Percentiles rank a stretch among this genome's conserved stretches.
These are phyloP conservation scores for Plenodomus biglobosus DNA, from an alignment of 2,329 filamentous ascomycete species.

Conservation along the genomic window DNA sequence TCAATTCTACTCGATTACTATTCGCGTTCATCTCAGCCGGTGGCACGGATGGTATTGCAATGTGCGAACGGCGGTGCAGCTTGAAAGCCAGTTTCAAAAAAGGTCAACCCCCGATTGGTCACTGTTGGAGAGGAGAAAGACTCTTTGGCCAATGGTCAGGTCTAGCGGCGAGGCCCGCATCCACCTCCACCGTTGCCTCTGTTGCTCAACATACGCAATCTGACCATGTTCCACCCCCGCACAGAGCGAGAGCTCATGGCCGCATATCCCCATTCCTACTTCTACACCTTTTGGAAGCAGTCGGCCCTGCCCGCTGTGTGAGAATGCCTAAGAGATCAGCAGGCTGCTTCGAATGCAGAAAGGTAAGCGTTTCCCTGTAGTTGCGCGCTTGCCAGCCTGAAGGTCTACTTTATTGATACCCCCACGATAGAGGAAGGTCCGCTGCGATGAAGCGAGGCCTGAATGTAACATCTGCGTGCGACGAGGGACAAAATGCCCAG, in stretches of 20 bases:
- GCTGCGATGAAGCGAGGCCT: slow-evolving; percentile 41
- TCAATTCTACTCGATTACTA: neutral
- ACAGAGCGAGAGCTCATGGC: neutral
- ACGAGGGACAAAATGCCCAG: slow-evolving; percentile 41
- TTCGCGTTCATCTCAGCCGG: neutral
- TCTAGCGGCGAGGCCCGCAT: slow-evolving; percentile 6
- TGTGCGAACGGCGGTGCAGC: slow-evolving; percentile 7
- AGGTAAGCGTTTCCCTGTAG: slow-evolving; percentile 16
- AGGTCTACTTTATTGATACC: neutral
- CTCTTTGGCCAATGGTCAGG: slow-evolving; percentile 12
- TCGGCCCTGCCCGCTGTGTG: slow-evolving; percentile 8
- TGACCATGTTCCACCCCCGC: slow-evolving; percentile 3
- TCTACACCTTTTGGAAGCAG: slow-evolving; percentile 4
- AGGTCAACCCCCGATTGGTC: slow-evolving; percentile 7
- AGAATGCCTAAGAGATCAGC: slow-evolving; percentile 42
- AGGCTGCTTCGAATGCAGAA: slow-evolving; percentile 43
- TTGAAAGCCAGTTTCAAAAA: slow-evolving; percentile 3
- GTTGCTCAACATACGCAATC: neutral
- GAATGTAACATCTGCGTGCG: slow-evolving; percentile 41
- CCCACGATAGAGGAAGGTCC: slow-evolving; percentile 32
- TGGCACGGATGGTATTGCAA: neutral
- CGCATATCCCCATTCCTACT: neutral
- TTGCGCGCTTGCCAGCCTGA: neutral
- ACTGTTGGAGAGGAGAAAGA: slow-evolving; percentile 9
- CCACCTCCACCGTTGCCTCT: slow-evolving; percentile 2